phyloP scores from a whole-genome alignment of 2,329 filamentous ascomycete species.

The Ophiostoma sp. region DNA sequence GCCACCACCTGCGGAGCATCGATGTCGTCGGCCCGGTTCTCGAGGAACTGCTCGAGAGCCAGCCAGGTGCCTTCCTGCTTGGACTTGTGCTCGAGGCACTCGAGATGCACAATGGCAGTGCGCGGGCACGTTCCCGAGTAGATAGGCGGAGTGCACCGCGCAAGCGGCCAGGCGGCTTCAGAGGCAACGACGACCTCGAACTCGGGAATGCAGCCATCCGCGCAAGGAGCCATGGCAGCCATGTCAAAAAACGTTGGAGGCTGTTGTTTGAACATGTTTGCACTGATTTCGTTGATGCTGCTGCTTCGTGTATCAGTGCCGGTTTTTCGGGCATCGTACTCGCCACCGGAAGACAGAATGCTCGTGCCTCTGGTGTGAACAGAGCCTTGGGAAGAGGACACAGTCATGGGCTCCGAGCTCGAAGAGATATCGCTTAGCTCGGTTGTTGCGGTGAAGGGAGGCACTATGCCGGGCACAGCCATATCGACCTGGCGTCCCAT shows the following conservation, averaged over 20 bases:
- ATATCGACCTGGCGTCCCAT: constrained; percentile 35
- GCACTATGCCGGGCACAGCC: constrained; percentile 16
- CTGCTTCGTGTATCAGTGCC: not conserved
- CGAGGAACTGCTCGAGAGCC: constrained; percentile 40
- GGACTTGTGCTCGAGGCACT: constrained; percentile 46
- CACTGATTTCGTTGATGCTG: not conserved
- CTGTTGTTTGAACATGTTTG: constrained; percentile 8
- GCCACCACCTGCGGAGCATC: constrained; percentile 42
- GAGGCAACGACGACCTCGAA: constrained; percentile 45
- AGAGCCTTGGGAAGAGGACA: constrained; percentile 40
- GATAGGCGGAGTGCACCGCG: constrained; percentile 44
- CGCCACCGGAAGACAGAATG: constrained; percentile 38
- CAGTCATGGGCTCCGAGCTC: constrained; percentile 39
- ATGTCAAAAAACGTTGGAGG: constrained; percentile 22
- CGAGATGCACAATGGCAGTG: constrained; percentile 48
- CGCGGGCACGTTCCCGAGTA: constrained; percentile 43
- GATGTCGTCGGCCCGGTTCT: constrained; percentile 33
- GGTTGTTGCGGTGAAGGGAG: constrained; percentile 31
- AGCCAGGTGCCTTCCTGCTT: constrained; percentile 45
- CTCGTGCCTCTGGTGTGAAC: constrained; percentile 45
- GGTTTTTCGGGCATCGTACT: constrained; percentile 30
- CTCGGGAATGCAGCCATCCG: constrained; percentile 38
- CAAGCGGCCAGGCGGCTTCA: constrained; percentile 48
- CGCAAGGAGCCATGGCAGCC: constrained; percentile 25
- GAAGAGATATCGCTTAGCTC: constrained; percentile 41